Conservation (phyloP, 257 asterid species). For the Nicotiana otophora region DNA sequence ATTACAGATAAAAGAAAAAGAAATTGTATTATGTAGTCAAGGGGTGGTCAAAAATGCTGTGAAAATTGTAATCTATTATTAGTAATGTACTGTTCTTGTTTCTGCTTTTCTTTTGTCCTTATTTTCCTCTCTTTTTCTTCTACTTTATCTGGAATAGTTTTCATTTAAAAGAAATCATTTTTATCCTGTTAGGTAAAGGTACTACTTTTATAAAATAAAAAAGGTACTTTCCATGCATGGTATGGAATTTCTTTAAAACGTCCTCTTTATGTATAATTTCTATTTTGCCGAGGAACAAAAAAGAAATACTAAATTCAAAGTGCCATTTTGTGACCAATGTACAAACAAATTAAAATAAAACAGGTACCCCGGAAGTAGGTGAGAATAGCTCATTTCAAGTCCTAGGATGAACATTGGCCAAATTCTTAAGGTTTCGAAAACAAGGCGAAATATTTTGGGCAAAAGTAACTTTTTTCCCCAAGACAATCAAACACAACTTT, state of each 20-base stretch:
- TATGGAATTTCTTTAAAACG: background rate
- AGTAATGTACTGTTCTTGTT: slow-evolving; percentile 3
- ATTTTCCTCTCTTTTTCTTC: background rate
- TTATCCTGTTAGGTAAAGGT: background rate
- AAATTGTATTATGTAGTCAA: background rate
- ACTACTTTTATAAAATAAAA: background rate
- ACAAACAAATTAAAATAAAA: no score
- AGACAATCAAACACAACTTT: background rate
- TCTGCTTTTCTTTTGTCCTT: background rate
- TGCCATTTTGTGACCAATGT: no score
- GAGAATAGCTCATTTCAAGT: no score
- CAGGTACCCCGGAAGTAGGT: background rate
- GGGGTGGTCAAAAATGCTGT: slow-evolving; percentile 52
- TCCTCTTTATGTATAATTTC: background rate
- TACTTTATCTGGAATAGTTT: background rate
- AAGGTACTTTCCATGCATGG: background rate
- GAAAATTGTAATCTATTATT: slow-evolving; percentile 62
- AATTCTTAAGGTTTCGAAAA: background rate
- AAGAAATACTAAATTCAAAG: no score
- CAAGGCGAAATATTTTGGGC: background rate
- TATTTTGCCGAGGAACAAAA: background rate
- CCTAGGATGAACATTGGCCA: background rate
- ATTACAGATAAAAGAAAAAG: background rate
- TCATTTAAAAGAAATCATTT: background rate
- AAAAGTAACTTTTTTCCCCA: background rate